Percentiles rank a stretch among this genome's conserved stretches.
phyloP scores from a whole-genome alignment of 148 eudicot genomes.

The Cornus suecica region DNA sequence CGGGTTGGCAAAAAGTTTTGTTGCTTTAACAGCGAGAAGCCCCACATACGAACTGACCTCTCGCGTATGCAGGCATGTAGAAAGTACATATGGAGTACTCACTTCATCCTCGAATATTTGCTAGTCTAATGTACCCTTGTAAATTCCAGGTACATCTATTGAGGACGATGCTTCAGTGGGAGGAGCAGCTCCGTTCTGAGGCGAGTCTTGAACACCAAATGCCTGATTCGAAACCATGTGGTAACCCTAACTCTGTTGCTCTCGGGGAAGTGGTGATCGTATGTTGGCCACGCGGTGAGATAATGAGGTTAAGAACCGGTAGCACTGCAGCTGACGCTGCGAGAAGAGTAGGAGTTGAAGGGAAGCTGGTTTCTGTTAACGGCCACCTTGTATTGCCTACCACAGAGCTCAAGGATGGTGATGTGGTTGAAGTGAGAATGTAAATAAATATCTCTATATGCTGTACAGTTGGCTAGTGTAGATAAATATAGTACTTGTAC shows the following conservation, averaged over 20 bases:
- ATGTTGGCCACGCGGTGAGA: conserved; percentile 82
- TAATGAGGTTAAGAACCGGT: conserved; percentile 67
- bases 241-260: conserved; percentile 22
- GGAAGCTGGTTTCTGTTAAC: conserved; percentile 71
- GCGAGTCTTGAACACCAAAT: conserved; percentile 40
- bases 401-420: conserved; percentile 82
- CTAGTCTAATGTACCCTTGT: background rate
- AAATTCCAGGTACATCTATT: conserved; percentile 58
- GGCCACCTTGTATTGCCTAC: conserved; percentile 72
- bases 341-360: conserved; percentile 66
- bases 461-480: background rate
- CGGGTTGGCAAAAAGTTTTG: too few relatives aligned
- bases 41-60: too few relatives aligned
- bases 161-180: conserved; percentile 98
- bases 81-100: background rate
- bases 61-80: too few relatives aligned
- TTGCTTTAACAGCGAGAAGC: too few relatives aligned
- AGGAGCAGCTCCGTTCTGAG: conserved; percentile 73
- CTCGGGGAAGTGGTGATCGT: conserved; percentile 77
- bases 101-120: background rate
- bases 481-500: background rate
- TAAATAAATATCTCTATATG: conserved; percentile 31
- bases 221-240: conserved; percentile 10
- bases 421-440: conserved; percentile 73
- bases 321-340: conserved; percentile 97